phyloP scores from a whole-genome alignment of 2,329 filamentous ascomycete genomes.

The Cladosporium colombiae region DNA sequence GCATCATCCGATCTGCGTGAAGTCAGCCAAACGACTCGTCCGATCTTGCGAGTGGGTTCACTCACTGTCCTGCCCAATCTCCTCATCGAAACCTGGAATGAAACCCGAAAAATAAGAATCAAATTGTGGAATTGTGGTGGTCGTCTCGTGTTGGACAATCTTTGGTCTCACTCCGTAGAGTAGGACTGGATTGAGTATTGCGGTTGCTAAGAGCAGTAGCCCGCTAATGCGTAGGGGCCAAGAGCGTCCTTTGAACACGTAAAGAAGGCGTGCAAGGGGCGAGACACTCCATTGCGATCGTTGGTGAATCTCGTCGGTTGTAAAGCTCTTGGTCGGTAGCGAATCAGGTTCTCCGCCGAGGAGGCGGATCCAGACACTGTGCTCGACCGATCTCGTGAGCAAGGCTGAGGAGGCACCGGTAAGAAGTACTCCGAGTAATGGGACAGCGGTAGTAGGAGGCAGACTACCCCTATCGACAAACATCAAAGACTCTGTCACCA shows the following conservation, averaged over 20 bases:
- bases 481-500: background rate
- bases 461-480: background rate
- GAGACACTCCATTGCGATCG: background rate
- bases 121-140: background rate
- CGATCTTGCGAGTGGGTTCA: background rate
- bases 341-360: background rate
- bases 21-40: background rate
- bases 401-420: background rate
- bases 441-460: background rate
- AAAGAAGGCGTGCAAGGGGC: background rate
- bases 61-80: background rate
- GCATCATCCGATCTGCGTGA: background rate
- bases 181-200: background rate
- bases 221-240: background rate
- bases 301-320: background rate
- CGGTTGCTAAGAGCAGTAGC: background rate
- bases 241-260: background rate
- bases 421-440: background rate
- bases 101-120: background rate
- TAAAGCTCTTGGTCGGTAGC: background rate
- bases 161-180: background rate
- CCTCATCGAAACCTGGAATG: background rate
- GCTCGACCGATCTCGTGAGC: background rate
- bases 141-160: background rate
- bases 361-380: background rate